Percentiles rank a stretch among this genome's conserved stretches.
Conservation (phyloP, 495 filamentous ascomycete genomes). For the Staphylotrichum longicolle region DNA sequence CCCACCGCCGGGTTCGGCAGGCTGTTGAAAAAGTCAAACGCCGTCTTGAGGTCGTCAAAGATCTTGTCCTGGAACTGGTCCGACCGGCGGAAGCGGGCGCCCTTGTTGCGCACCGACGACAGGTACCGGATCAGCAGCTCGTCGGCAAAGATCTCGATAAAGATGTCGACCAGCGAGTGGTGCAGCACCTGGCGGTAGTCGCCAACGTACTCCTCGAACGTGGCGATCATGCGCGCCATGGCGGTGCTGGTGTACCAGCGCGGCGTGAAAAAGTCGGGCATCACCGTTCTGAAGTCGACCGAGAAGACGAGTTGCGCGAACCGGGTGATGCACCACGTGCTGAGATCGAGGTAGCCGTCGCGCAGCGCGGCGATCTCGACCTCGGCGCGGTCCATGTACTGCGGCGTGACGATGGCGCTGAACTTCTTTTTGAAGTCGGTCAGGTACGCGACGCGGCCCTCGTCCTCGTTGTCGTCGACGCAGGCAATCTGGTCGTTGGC, state of each 20-base stretch:
- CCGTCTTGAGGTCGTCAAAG: conserved; percentile 81
- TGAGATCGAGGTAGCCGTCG: conserved; percentile 90
- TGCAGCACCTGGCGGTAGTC: conserved; percentile 82
- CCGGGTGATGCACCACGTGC: conserved; percentile 81
- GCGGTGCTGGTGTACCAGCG: conserved; percentile 80
- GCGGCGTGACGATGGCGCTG: conserved; percentile 70
- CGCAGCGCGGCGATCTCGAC: conserved; percentile 69
- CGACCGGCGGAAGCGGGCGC: conserved; percentile 78
- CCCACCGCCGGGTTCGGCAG: conserved; percentile 49
- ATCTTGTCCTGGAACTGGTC: conserved; percentile 88
- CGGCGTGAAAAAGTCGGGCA: conserved; percentile 85
- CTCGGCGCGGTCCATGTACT: conserved; percentile 71
- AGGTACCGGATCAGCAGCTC: conserved; percentile 86
- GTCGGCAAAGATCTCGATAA: conserved; percentile 86
- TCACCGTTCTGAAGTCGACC: conserved; percentile 76
- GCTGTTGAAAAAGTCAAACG: conserved; percentile 71
- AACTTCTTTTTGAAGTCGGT: conserved; percentile 77
- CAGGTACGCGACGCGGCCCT: conserved; percentile 70
- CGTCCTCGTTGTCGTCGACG: conserved; percentile 82
- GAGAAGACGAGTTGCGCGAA: conserved; percentile 82
- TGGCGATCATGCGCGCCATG: conserved; percentile 86
- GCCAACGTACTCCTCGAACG: conserved; percentile 87
- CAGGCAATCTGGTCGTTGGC: conserved; percentile 98
- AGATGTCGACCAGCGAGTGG: conserved; percentile 80
- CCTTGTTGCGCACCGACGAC: conserved; percentile 79